A percentile compares a stretch with the other conserved stretches of the same genome.
These are phyloP conservation scores for Debaryomycetaceae sp. DNA, from an alignment of 1,139 yeast species.

Conservation along the genomic window DNA sequence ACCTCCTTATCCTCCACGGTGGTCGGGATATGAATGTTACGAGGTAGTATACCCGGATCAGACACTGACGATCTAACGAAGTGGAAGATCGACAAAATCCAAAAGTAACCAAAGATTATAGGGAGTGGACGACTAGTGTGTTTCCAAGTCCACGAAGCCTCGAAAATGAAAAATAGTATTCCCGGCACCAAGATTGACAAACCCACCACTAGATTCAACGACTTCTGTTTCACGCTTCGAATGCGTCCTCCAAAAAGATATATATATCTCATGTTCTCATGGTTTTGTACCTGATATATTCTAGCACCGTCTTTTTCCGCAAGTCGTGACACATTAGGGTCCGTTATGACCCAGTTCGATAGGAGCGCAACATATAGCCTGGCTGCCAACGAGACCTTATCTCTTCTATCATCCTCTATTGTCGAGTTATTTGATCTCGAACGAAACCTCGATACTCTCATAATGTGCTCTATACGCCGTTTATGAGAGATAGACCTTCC, in stretches of 20 bases:
- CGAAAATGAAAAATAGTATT: conserved; percentile 42
- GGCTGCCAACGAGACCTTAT: not conserved
- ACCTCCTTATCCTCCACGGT: conserved; percentile 11
- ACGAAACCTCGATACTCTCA: not conserved
- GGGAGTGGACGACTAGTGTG: conserved; percentile 56
- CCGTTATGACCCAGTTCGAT: conserved; percentile 41
- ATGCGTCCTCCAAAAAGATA: conserved; percentile 68
- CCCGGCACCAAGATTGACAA: conserved; percentile 41
- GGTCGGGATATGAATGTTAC: conserved; percentile 56
- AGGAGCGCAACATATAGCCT: conserved; percentile 6
- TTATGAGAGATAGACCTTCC: too few species aligned
- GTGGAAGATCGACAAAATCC: conserved; percentile 46
- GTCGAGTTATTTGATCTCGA: not conserved
- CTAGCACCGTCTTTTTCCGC: conserved; percentile 7
- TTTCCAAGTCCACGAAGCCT: conserved; percentile 57
- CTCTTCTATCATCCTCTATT: not conserved
- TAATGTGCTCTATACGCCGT: not conserved
- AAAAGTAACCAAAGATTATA: conserved; percentile 54
- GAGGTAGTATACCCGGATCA: conserved; percentile 75
- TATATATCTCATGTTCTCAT: conserved; percentile 29
- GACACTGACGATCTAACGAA: conserved; percentile 53
- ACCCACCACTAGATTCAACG: conserved; percentile 33
- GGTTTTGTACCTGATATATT: conserved; percentile 35
- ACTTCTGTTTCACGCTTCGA: conserved; percentile 36
- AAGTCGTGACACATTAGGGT: conserved; percentile 22